Evolutionary conservation across 345 rosid genomes (phyloP), one percentile per base, ranked within the genome.

Genomic region (Syzygium oleosum): DNA sequence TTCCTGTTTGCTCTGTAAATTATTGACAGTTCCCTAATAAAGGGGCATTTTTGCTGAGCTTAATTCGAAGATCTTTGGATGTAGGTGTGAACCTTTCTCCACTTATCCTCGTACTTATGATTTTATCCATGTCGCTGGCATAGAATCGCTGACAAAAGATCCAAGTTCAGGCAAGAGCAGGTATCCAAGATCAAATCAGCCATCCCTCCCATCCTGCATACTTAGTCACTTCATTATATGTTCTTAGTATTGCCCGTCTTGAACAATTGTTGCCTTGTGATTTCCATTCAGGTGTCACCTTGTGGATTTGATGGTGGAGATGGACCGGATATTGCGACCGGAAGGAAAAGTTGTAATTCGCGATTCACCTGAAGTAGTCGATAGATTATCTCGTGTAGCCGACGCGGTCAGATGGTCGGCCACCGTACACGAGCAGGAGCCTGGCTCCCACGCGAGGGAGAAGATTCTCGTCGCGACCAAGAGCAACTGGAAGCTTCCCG

Each of bases 61-160:
- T 73, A 73, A 73, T 17, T 73, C 21, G 55, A 25, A 85, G 21
- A 87, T 87, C 93, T 53, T 43, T 91, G 91, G 55, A 87, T 85
- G 89, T 88, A 98, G 99, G 99, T 98, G 99, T 89, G 99, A 98
- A 85, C 98, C 99, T 25, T 98, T 96, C 94, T 98, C 99, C 88
- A 98, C 98, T 55, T 98, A 98, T 92, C 99, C 99, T 27, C 99
- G 99, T 17, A 91, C 97, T 14, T 98, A 96, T 85, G 99, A 98
- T 93, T 92, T 98, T 88, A 94, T 98, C 91, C 99, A 98, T 84
- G 97, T 94, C 5, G 90, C 97, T 73, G 94, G 95, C 85, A 94
- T 98, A 83, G 99, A 96, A 88, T 94, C 96, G 21, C 94, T 98
- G 14, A 90, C 95, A 86, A 95, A 93, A 88, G 87, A 85, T 55